These are phyloP conservation scores for Climacium dendroides DNA, from an alignment of 225 moss, liverwort and hornwort species.

Conservation along the genomic window DNA sequence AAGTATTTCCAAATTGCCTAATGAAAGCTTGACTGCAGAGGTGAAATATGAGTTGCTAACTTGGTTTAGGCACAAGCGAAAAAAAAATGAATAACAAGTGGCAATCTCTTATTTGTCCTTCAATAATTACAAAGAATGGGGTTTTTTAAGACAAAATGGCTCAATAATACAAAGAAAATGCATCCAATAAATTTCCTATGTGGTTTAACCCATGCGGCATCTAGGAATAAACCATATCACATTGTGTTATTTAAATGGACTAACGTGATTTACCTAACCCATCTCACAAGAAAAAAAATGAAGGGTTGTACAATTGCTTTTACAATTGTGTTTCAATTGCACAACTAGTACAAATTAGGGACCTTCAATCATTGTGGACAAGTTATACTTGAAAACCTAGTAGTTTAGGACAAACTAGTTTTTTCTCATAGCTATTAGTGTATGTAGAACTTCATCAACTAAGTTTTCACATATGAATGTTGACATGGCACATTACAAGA, in stretches of 20 bases:
- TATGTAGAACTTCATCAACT: background rate
- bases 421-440: background rate
- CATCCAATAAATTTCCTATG: background rate
- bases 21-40: too few relatives aligned
- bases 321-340: rapidly evolving
- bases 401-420: background rate
- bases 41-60: too few relatives aligned
- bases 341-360: background rate
- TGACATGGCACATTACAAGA: rapidly evolving
- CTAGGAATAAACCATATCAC: too few relatives aligned
- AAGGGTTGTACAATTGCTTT: background rate
- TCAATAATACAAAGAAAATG: background rate
- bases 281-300: background rate
- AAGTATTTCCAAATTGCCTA: too few relatives aligned
- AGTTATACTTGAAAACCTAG: background rate
- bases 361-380: background rate
- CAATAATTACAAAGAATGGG: background rate
- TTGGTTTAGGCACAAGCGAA: too few relatives aligned
- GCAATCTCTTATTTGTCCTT: background rate
- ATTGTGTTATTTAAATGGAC: too few relatives aligned
- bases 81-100: too few relatives aligned
- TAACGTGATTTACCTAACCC: too few relatives aligned
- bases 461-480: background rate
- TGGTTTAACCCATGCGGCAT: too few relatives aligned
- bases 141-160: background rate